Percentiles rank a stretch among this genome's conserved stretches.
Conservation (phyloP, 176 grass and related monocot species). For the sorghum (Sorghum bicolor) region DNA sequence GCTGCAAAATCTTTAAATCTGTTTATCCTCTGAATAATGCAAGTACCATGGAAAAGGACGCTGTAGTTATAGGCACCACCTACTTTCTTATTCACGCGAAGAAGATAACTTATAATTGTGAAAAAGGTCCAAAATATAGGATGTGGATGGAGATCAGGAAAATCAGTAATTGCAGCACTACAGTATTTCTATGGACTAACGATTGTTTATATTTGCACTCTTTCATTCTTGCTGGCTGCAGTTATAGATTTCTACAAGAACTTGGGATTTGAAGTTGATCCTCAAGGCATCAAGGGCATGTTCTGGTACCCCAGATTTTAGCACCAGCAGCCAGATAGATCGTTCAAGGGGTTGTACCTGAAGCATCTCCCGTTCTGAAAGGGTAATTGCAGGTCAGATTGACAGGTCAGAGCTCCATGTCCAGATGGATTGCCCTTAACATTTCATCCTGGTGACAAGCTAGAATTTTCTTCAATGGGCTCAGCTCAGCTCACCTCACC, state of each 20-base stretch:
- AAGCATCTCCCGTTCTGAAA: neutral
- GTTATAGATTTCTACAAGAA: constrained; percentile 98
- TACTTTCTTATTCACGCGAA: neutral
- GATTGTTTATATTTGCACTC: neutral
- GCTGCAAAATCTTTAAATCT: neutral
- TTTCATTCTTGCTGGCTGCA: constrained; percentile 37
- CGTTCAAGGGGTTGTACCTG: neutral
- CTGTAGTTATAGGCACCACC: neutral
- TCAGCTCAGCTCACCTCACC: neutral
- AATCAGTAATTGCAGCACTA: neutral
- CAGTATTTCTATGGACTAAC: constrained; percentile 22
- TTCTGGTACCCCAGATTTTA: constrained; percentile 88
- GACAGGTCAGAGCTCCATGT: neutral
- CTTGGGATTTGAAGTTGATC: constrained; percentile 91
- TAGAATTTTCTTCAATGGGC: neutral
- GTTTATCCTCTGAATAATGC: neutral
- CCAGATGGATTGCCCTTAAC: neutral
- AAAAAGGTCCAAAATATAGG: neutral
- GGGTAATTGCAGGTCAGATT: neutral
- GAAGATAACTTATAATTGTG: neutral
- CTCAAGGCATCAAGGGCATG: constrained; percentile 98
- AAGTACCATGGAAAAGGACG: neutral
- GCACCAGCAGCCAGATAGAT: neutral
- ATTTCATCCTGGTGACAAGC: neutral
- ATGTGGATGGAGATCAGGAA: neutral